Conservation (phyloP, 345 rosid species). For the Chamaenerion angustifolium region DNA sequence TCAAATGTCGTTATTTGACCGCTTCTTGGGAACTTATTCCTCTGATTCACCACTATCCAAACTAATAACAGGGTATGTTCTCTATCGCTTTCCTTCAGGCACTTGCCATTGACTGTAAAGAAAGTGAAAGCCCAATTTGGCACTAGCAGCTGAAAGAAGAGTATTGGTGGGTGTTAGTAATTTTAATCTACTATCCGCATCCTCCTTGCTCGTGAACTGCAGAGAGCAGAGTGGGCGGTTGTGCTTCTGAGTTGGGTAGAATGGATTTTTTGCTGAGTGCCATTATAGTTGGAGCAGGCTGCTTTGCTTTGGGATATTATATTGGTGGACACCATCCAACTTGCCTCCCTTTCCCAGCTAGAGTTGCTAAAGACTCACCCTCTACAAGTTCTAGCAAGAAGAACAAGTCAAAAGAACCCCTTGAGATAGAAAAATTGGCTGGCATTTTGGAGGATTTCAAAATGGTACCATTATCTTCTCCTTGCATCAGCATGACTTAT, state of each 20-base stretch:
- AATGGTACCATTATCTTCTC: constrained; percentile 35
- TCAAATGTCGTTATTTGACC: no score
- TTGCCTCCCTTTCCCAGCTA: constrained; percentile 23
- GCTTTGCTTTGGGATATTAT: constrained; percentile 75
- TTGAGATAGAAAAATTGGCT: constrained; percentile 81
- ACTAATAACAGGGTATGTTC: no score
- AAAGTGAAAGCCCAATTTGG: no score
- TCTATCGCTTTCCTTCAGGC: no score
- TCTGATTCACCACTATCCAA: no score
- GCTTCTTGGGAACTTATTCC: no score
- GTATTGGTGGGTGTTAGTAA: no score
- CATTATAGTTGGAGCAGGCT: constrained; percentile 66
- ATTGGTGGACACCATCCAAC: constrained; percentile 42
- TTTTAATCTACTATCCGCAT: no score
- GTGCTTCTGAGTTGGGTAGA: constrained; percentile 3
- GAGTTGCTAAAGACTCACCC: constrained; percentile 13
- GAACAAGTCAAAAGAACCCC: constrained; percentile 29
- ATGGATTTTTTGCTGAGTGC: constrained; percentile 84
- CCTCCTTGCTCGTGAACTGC: no score
- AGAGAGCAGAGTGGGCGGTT: background rate
- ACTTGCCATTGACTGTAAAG: no score
- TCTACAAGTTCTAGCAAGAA: constrained; percentile 16
- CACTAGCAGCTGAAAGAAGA: no score
- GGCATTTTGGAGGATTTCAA: constrained; percentile 77
- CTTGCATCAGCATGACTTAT: constrained; percentile 5